phyloP scores from a whole-genome alignment of 345 rosid genomes.

The Alliaria petiolata region DNA sequence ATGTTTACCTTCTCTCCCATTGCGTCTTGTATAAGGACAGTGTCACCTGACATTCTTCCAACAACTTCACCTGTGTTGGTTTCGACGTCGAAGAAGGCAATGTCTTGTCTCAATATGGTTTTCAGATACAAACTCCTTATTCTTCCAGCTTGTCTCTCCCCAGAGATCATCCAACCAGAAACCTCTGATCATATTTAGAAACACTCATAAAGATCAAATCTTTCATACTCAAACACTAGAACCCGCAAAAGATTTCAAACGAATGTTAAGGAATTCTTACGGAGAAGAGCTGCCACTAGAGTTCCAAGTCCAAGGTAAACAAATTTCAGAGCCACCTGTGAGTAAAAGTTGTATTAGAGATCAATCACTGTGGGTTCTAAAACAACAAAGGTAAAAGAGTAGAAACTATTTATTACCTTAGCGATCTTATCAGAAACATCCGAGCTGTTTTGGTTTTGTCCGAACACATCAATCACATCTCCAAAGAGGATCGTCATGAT shows the following conservation, averaged over 20 bases:
- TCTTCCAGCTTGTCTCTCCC: constrained; percentile 61
- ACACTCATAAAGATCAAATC: neutral
- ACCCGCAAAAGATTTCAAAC: neutral
- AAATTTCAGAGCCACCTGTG: constrained; percentile 58
- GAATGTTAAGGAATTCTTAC: constrained; percentile 39
- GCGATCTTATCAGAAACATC: constrained; percentile 37
- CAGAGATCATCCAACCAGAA: constrained; percentile 76
- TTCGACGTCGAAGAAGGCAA: constrained; percentile 65
- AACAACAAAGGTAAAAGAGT: neutral
- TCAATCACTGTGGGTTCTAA: neutral
- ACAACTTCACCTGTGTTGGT: constrained; percentile 66
- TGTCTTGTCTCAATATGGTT: constrained; percentile 66
- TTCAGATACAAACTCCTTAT: constrained; percentile 53
- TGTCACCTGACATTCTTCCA: constrained; percentile 67
- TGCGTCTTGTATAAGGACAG: constrained; percentile 72
- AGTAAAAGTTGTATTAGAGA: neutral
- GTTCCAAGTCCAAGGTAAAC: constrained; percentile 59
- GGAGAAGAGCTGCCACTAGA: constrained; percentile 50
- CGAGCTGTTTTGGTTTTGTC: constrained; percentile 37
- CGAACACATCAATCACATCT: constrained; percentile 43
- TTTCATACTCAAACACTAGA: neutral
- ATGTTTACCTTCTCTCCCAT: constrained; percentile 65
- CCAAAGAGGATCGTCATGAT: constrained; percentile 62
- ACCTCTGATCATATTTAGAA: constrained; percentile 45
- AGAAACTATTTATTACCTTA: constrained; percentile 34